Percentiles rank a stretch among this genome's conserved stretches.
phyloP scores from a whole-genome alignment of 768 basidiomycete species.

The Suillus plorans region DNA sequence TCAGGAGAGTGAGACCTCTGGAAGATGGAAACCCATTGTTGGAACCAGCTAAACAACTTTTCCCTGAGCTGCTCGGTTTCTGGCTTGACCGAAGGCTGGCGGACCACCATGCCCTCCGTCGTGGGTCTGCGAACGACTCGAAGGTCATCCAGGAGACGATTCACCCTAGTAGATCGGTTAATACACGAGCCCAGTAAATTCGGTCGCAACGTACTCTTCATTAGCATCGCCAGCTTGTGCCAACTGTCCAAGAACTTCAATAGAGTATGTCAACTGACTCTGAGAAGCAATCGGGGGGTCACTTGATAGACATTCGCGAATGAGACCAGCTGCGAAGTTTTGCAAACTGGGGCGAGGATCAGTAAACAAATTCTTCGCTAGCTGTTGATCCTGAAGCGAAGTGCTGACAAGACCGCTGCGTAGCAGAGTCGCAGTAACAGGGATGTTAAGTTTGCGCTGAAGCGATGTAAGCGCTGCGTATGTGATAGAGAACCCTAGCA shows the following conservation, averaged over 20 bases:
- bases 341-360: slow-evolving; percentile 77
- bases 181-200: not conserved
- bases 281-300: slow-evolving; percentile 82
- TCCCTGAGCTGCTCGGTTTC: slow-evolving; percentile 76
- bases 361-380: slow-evolving; percentile 80
- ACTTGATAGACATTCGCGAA: slow-evolving; percentile 81
- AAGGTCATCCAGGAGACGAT: slow-evolving; percentile 78
- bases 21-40: slow-evolving; percentile 95
- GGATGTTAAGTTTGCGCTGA: slow-evolving; percentile 94
- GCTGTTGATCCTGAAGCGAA: slow-evolving; percentile 81
- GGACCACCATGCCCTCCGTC: slow-evolving; percentile 36
- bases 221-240: slow-evolving; percentile 74
- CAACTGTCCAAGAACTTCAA: slow-evolving; percentile 80
- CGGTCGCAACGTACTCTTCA: slow-evolving; percentile 64
- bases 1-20: slow-evolving; percentile 89
- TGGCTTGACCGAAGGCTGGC: slow-evolving; percentile 56
- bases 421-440: slow-evolving; percentile 88
- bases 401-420: slow-evolving; percentile 79
- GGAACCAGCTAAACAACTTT: slow-evolving; percentile 78
- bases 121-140: slow-evolving; percentile 55
- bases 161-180: slow-evolving; percentile 47
- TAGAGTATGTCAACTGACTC: slow-evolving; percentile 72
- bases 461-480: slow-evolving; percentile 10
- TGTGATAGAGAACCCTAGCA: slow-evolving; percentile 9
- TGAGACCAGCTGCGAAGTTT: slow-evolving; percentile 78